Percentiles rank a stretch among this genome's conserved stretches.
Conservation (phyloP, 441 rosid species). For the Euphorbia corollata region DNA sequence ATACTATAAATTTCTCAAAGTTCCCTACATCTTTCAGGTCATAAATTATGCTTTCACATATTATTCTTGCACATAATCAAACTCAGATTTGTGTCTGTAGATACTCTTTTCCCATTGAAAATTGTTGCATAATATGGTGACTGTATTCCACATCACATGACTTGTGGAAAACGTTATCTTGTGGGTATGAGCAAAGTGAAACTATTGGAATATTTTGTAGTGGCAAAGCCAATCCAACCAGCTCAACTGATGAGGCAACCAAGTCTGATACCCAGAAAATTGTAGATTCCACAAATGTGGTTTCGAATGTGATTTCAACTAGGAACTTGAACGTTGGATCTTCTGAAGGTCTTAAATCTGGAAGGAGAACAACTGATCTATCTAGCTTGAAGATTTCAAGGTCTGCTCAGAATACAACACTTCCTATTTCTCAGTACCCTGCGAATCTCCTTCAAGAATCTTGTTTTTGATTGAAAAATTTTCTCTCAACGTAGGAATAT, state of each 20-base stretch:
- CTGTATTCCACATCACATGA: background rate
- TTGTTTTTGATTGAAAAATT: conserved; percentile 10
- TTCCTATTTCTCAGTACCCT: conserved; percentile 11
- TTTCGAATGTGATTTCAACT: conserved; percentile 31
- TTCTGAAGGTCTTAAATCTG: conserved; percentile 41
- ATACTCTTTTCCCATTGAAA: background rate
- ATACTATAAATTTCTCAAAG: background rate
- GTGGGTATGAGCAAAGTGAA: conserved; percentile 3
- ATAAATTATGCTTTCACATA: background rate
- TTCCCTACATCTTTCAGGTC: background rate
- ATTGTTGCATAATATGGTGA: background rate
- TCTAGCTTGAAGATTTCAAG: conserved; percentile 42
- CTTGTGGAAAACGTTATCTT: conserved; percentile 1
- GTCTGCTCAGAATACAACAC: conserved; percentile 28
- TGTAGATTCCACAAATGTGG: conserved; percentile 23
- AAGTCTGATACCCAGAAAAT: conserved; percentile 20
- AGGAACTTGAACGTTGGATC: conserved; percentile 29
- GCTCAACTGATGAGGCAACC: conserved; percentile 34
- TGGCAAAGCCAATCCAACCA: conserved; percentile 31
- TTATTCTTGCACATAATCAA: background rate
- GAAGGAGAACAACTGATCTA: conserved; percentile 37
- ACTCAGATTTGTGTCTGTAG: background rate
- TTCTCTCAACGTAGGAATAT: conserved; percentile 36
- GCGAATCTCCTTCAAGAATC: conserved; percentile 7
- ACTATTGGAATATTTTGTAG: conserved; percentile 33